phyloP scores from a whole-genome alignment of 2,329 filamentous ascomycete genomes.

The Didymella glomerata region DNA sequence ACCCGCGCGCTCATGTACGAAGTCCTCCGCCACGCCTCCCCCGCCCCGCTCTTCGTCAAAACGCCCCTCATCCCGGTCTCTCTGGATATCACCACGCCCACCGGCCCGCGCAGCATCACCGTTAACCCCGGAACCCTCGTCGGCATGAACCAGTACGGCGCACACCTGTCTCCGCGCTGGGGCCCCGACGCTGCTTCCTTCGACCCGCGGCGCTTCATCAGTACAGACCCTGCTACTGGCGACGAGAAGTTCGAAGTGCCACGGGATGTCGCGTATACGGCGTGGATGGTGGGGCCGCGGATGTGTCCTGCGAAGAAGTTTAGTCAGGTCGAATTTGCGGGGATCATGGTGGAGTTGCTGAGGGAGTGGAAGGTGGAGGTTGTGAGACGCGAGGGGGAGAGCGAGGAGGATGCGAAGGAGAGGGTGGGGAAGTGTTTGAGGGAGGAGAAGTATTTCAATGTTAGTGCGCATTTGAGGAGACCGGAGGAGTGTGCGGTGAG shows the following conservation, averaged over 20 bases:
- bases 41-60: constrained; percentile 29
- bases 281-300: constrained; percentile 39
- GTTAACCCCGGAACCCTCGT: constrained; percentile 22
- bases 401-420: constrained; percentile 14
- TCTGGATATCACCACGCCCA: constrained; percentile 15
- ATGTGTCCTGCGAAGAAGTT: constrained; percentile 38
- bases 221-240: neutral
- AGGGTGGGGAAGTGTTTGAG: constrained; percentile 21
- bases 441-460: constrained; percentile 27
- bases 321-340: constrained; percentile 35
- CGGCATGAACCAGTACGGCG: constrained; percentile 28
- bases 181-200: constrained; percentile 36
- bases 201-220: constrained; percentile 47
- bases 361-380: constrained; percentile 26
- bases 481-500: constrained; percentile 18
- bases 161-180: constrained; percentile 39
- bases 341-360: constrained; percentile 25
- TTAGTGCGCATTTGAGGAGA: constrained; percentile 30
- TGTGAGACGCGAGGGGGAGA: constrained; percentile 16
- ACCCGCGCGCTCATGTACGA: constrained; percentile 53
- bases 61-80: constrained; percentile 10
- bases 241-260: constrained; percentile 23
- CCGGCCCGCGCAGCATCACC: constrained; percentile 7
- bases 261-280: constrained; percentile 24
- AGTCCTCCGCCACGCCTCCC: constrained; percentile 22